phyloP scores from a whole-genome alignment of 2,329 filamentous ascomycete genomes.

The Alternaria sp. region DNA sequence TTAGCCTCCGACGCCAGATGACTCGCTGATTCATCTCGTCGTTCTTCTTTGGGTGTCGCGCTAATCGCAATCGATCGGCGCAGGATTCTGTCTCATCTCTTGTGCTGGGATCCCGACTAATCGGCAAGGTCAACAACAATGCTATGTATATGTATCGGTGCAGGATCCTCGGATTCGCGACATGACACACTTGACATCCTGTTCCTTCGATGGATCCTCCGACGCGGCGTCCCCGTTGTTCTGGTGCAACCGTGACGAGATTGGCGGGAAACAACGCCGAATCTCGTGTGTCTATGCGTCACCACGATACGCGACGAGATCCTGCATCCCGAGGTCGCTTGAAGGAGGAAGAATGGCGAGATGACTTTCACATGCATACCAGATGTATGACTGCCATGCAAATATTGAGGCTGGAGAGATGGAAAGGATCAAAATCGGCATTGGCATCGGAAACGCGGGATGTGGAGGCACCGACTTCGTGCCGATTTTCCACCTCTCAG shows the following conservation, averaged over 20 bases:
- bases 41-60: background rate
- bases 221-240: background rate
- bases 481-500: background rate
- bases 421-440: background rate
- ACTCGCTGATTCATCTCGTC: background rate
- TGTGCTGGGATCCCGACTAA: background rate
- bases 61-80: background rate
- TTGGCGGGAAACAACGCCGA: background rate
- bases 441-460: background rate
- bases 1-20: background rate
- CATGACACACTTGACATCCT: background rate
- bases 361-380: background rate
- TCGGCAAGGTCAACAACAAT: background rate
- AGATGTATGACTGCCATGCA: background rate
- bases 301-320: background rate
- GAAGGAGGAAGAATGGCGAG: background rate
- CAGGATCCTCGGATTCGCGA: background rate
- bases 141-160: background rate
- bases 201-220: background rate
- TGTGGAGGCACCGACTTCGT: background rate
- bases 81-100: conserved; percentile 7
- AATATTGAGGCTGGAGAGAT: background rate
- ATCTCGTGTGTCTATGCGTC: background rate
- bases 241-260: background rate
- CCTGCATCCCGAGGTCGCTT: background rate